phyloP scores from a whole-genome alignment of 2,329 filamentous ascomycete species.

The Neopestalotiopsis clavispora region DNA sequence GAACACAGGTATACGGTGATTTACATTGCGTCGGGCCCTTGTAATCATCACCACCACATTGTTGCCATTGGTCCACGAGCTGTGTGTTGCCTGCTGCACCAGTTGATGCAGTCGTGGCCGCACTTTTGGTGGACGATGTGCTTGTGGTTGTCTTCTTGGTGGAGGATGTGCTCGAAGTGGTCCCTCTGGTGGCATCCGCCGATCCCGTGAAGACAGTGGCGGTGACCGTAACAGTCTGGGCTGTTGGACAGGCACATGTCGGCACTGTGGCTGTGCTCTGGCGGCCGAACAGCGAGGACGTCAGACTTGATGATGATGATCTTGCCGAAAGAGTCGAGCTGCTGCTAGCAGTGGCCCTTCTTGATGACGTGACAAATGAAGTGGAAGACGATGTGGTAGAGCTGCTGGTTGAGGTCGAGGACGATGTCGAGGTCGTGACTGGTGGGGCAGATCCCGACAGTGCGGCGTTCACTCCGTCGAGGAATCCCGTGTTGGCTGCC shows the following conservation, averaged over 20 bases:
- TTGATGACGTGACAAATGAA: neutral
- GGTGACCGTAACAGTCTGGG: neutral
- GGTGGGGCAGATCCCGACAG: neutral
- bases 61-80: neutral
- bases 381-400: neutral
- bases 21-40: neutral
- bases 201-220: neutral
- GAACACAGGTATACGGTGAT: neutral
- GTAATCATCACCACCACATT: neutral
- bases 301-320: too few species aligned
- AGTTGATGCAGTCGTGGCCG: neutral
- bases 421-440: neutral
- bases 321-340: neutral
- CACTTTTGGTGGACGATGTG: neutral
- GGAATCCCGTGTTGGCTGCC: conserved; percentile 61
- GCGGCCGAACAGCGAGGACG: neutral
- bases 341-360: neutral
- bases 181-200: neutral
- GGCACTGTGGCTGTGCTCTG: neutral
- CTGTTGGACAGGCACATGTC: neutral
- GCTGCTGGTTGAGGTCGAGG: neutral
- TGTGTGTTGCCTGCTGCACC: neutral
- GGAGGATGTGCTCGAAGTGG: neutral
- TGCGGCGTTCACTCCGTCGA: conserved; percentile 35
- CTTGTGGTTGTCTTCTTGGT: neutral